A percentile compares a stretch with the other conserved stretches of the same genome.
phyloP scores from a whole-genome alignment of 2,329 filamentous ascomycete species.

The Trichoderma simmonsii region DNA sequence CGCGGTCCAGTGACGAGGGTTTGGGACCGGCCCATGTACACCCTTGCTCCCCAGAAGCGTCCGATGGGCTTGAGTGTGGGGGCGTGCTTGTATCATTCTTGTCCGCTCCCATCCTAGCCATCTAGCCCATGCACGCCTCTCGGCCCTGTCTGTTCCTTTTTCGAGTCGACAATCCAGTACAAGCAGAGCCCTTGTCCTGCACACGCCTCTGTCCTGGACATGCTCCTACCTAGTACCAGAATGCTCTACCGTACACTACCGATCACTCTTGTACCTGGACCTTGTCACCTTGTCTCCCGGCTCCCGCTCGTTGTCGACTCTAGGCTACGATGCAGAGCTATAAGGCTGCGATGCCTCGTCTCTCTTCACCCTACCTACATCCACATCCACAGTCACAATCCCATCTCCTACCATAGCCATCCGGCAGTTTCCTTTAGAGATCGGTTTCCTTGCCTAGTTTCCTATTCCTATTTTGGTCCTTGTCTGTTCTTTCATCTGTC shows the following conservation, averaged over 20 bases:
- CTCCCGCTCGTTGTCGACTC: slow-evolving; percentile 23
- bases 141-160: not conserved
- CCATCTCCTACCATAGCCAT: slow-evolving; percentile 19
- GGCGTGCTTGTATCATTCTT: slow-evolving; percentile 3
- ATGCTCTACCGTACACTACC: slow-evolving; percentile 12
- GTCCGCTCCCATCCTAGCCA: not conserved
- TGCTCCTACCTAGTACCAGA: slow-evolving; percentile 8
- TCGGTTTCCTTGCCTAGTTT: slow-evolving; percentile 18
- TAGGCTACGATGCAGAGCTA: slow-evolving; percentile 38
- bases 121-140: not conserved
- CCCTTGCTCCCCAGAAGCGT: slow-evolving; percentile 14
- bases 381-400: slow-evolving; percentile 26
- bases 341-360: slow-evolving; percentile 54
- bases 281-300: slow-evolving; percentile 12
- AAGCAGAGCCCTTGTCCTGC: slow-evolving; percentile 10
- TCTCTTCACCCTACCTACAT: slow-evolving; percentile 24
- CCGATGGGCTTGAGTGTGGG: slow-evolving; percentile 7
- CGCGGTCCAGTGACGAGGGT: slow-evolving; percentile 17
- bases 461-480: slow-evolving; percentile 2
- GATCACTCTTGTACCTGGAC: not conserved
- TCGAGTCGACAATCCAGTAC: not conserved
- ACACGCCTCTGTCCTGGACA: slow-evolving; percentile 7
- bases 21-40: slow-evolving; percentile 8
- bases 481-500: slow-evolving; percentile 15
- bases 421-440: slow-evolving; percentile 21